Percentiles rank a stretch among this genome's conserved stretches.
Evolutionary conservation across 495 filamentous ascomycete species (phyloP).

Genomic region (Penicillium turbatum): DNA sequence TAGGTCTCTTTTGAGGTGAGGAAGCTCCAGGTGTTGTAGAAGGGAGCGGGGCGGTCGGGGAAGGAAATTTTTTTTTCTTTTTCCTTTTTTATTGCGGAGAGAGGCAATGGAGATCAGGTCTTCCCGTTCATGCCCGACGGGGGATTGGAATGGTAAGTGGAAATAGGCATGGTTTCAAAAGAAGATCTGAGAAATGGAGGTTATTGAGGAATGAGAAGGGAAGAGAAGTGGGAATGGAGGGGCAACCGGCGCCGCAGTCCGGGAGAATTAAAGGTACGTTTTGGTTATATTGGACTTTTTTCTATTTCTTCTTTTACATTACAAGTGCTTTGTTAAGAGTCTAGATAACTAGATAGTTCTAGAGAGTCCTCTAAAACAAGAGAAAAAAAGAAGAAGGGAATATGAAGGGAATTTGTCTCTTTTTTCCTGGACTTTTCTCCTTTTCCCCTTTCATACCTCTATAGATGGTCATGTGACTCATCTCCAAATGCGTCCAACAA

Average conservation of each 20-base stretch:
- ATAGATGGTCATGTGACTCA: slow-evolving; percentile 10
- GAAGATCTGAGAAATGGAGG: slow-evolving; percentile 27
- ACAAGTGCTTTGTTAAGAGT: neutral
- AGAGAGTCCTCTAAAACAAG: too few relatives aligned
- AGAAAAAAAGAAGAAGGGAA: too few relatives aligned
- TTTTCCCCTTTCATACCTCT: neutral
- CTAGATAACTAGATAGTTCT: neutral
- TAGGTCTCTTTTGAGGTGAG: slow-evolving; percentile 7
- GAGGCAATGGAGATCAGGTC: slow-evolving; percentile 28
- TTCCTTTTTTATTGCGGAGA: slow-evolving; percentile 17
- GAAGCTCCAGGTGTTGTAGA: slow-evolving; percentile 7
- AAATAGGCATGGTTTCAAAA: slow-evolving; percentile 38
- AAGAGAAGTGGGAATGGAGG: slow-evolving; percentile 30
- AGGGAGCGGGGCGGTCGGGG: slow-evolving; percentile 20
- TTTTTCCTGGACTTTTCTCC: neutral
- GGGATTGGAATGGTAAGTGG: slow-evolving; percentile 31
- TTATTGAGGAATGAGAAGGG: slow-evolving; percentile 27
- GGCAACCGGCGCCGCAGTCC: slow-evolving; percentile 27
- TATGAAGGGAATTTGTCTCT: neutral
- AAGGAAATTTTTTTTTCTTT: slow-evolving; percentile 32
- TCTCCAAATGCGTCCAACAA: neutral
- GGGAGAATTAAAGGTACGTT: slow-evolving; percentile 14
- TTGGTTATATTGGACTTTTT: too few relatives aligned
- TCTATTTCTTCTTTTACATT: neutral
- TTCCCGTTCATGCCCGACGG: slow-evolving; percentile 47